A percentile compares a stretch with the other conserved stretches of the same genome.
These are phyloP conservation scores for Alternaria solani DNA, from an alignment of 2,329 filamentous ascomycete genomes.

Conservation along the genomic window DNA sequence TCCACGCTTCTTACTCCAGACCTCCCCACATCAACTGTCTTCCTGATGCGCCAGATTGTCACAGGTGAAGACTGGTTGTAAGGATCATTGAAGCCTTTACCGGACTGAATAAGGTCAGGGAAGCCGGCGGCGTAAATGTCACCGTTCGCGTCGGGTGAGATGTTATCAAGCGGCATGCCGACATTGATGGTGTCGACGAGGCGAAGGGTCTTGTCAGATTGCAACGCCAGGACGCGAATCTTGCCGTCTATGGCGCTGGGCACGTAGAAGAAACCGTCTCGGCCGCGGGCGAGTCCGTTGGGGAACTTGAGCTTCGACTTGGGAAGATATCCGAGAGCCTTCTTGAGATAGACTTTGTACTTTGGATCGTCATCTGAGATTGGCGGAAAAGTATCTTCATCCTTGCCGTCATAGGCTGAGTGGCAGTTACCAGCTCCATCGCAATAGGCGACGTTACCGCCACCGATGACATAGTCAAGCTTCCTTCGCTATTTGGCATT, in stretches of 20 bases:
- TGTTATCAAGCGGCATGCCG: conserved; percentile 40
- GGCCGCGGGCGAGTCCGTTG: conserved; percentile 36
- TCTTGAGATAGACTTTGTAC: conserved; percentile 14
- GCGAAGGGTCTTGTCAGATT: conserved; percentile 24
- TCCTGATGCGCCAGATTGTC: conserved; percentile 34
- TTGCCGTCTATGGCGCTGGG: conserved; percentile 37
- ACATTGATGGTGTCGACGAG: conserved; percentile 34
- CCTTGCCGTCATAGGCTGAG: conserved; percentile 19
- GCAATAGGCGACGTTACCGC: conserved; percentile 41
- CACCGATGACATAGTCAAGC: conserved; percentile 38
- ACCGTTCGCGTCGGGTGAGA: conserved; percentile 36
- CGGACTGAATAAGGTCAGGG: conserved; percentile 15
- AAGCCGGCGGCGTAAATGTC: conserved; percentile 38
- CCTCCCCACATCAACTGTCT: conserved; percentile 8
- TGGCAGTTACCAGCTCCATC: conserved; percentile 27
- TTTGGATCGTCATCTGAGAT: background rate
- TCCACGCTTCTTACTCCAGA: conserved; percentile 9
- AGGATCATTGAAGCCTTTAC: conserved; percentile 27
- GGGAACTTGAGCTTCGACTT: conserved; percentile 39
- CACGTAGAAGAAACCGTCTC: conserved; percentile 38
- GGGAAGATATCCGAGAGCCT: conserved; percentile 13
- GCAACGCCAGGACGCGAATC: conserved; percentile 32
- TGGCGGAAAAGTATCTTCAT: background rate
- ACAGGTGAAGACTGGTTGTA: conserved; percentile 22
- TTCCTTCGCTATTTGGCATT: conserved; percentile 16